Percentiles rank a stretch among this genome's conserved stretches.
Conservation (phyloP, 257 asterid genomes). For the Solanum lignicaule region DNA sequence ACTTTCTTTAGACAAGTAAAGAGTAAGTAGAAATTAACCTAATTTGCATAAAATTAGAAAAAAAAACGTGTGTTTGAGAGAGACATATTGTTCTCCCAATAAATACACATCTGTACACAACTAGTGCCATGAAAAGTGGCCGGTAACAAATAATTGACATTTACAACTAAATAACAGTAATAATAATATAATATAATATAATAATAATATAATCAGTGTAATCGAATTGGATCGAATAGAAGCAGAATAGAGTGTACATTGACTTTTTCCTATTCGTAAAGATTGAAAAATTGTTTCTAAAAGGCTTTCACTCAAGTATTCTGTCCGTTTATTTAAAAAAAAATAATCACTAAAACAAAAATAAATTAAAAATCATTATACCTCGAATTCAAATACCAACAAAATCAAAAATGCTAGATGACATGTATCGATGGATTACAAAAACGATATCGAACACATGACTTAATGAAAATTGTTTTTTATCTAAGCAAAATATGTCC, state of each 20-base stretch:
- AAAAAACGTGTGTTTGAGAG: background rate
- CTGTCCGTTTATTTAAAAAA: accelerated
- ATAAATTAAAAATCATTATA: too few relatives aligned
- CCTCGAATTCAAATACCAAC: background rate
- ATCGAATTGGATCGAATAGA: too few relatives aligned
- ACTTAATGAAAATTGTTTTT: background rate
- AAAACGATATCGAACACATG: background rate
- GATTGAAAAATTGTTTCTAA: too few relatives aligned
- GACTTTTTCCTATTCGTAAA: too few relatives aligned
- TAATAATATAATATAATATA: too few relatives aligned
- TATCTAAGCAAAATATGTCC: background rate
- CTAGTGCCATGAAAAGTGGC: background rate
- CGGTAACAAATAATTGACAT: background rate
- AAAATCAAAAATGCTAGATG: background rate
- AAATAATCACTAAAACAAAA: too few relatives aligned
- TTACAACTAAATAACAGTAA: background rate
- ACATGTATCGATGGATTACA: background rate
- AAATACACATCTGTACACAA: background rate
- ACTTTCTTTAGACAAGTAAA: background rate
- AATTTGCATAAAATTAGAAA: background rate
- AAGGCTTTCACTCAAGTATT: too few relatives aligned
- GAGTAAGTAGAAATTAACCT: background rate
- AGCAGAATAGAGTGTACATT: background rate
- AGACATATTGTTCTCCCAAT: background rate
- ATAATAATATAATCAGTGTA: too few relatives aligned